A percentile compares a stretch with the other conserved stretches of the same genome.
These are phyloP conservation scores for Cylindrodendrum hubeiense DNA, from an alignment of 2,329 filamentous ascomycete genomes.

Conservation along the genomic window DNA sequence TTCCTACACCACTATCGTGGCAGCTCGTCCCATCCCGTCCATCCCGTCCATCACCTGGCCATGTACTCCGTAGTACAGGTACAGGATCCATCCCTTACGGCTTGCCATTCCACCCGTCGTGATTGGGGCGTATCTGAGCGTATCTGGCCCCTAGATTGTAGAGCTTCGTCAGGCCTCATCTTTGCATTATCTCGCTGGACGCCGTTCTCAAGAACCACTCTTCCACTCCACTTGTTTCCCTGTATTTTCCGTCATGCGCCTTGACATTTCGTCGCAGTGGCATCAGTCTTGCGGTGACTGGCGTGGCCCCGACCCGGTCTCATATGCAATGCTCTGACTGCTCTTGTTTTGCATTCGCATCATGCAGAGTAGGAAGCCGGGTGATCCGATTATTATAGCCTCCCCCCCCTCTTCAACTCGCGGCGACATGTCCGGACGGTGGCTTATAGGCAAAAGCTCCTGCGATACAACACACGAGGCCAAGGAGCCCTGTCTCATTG, in stretches of 20 bases:
- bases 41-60: conserved; percentile 15
- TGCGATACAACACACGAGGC: background rate
- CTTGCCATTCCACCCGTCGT: conserved; percentile 2
- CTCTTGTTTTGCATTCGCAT: conserved; percentile 1
- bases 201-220: background rate
- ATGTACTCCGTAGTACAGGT: background rate
- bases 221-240: background rate
- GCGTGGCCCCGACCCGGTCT: background rate
- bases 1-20: conserved; percentile 6
- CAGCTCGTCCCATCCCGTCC: conserved; percentile 9
- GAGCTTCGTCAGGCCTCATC: background rate
- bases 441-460: background rate
- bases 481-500: background rate
- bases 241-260: background rate
- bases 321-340: background rate
- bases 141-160: background rate
- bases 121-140: background rate
- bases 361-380: conserved; percentile 4
- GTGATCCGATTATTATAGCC: conserved; percentile 12
- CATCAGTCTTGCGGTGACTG: background rate
- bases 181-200: background rate
- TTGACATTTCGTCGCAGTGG: background rate
- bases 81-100: background rate
- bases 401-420: background rate
- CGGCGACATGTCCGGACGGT: background rate